phyloP scores from a whole-genome alignment of 148 eudicot species.

The Beta vulgaris region DNA sequence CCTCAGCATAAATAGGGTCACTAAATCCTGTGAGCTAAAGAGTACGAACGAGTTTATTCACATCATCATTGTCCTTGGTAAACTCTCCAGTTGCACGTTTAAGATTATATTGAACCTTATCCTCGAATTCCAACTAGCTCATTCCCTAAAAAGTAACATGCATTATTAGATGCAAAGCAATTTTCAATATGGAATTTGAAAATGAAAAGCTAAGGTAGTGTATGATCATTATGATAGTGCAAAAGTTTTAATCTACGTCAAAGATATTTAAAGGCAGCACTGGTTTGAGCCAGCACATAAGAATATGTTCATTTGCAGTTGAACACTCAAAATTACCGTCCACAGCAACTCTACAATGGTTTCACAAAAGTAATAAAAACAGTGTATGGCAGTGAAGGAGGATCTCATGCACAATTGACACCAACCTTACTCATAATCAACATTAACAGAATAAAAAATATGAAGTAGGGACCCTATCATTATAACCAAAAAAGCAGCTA shows the following conservation, averaged over 20 bases:
- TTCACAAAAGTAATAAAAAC: no score
- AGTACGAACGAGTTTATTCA: conserved; percentile 81
- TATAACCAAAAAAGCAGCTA: no score
- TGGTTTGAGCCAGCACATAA: no score
- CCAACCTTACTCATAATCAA: no score
- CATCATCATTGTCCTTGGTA: conserved; percentile 73
- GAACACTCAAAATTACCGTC: not conserved
- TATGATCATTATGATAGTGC: not conserved
- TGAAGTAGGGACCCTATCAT: no score
- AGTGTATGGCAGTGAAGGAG: no score
- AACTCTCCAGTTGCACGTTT: conserved; percentile 97
- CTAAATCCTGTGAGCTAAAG: conserved; percentile 95
- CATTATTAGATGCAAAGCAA: conserved; percentile 8
- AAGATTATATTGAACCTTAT: conserved; percentile 90
- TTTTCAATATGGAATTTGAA: not conserved
- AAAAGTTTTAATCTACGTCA: not conserved
- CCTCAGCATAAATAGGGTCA: conserved; percentile 97
- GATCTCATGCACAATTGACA: no score
- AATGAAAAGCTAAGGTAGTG: not conserved
- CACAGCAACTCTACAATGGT: no score
- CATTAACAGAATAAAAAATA: no score
- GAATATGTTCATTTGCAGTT: not conserved
- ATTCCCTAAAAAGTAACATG: conserved; percentile 55
- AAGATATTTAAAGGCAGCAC: not conserved
- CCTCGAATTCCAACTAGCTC: conserved; percentile 98